Evolutionary conservation across 2,329 filamentous ascomycete genomes (phyloP), one percentile per base, ranked within the genome.

Genomic region (Camillea tinctor): DNA sequence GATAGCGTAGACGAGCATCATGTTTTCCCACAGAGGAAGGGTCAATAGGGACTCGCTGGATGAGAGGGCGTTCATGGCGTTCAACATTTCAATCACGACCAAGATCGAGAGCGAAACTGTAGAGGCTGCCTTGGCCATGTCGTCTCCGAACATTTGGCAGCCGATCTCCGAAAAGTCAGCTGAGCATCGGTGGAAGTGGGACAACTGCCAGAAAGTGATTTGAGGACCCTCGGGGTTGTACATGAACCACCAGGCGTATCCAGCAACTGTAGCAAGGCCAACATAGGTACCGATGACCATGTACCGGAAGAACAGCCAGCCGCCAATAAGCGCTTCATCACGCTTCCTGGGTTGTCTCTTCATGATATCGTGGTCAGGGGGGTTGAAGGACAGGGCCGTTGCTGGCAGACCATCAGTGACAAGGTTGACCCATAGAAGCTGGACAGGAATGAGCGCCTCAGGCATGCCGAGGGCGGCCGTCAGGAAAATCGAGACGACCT

Each of bases 191-290:
- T 99, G 95, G 88, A 98, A 99, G 79, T 96, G 90, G 22, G 90
- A 82, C 67, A 99, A 82, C 74, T 99, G 92, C 75, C 85, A 90
- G 80, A 98, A 97, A 64, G 82, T 88, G 77, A 99, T 96, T 75
- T 96, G 91, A 22, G 95, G 95, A 0, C 95, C 95, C 67, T 88
- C 87, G 8, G 88, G 79, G 80, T 98, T 94, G 82, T 90, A 97
- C 90, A 99, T 93, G 82, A 98, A 99, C 92, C 93, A 99, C 95
- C 95, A 99, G n/a, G 92, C 94, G 73, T 99, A 99, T 52, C 96
- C 95, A 72, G 90, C 93, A 20, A 99, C 96, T 3, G 95, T 99
- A 57, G 95, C 95, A 49, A 92, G 82, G 73, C 95, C 95, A 60
- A 99, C 95, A 66, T 99, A 99, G 8, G 88, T 92, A 63, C 95